Base-by-base conservation (phyloP, 2,329 filamentous ascomycete species). In the Fusarium haematococcum region DNA sequence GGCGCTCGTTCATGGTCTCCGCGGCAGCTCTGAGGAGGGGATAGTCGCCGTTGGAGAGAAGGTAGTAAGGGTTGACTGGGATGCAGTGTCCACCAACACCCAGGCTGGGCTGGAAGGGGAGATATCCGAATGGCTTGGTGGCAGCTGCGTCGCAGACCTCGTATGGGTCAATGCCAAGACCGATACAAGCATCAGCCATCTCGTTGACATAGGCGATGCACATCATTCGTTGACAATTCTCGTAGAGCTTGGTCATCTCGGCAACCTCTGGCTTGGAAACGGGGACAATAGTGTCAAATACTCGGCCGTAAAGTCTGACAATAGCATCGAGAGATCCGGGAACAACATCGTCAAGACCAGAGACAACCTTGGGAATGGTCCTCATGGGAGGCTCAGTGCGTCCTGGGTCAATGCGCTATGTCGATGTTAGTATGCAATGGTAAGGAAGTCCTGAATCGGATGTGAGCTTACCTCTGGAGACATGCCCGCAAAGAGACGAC, bases 81-180 rank as follows among this genome's bases (percentile, higher is more conserved):
- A 89, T 89, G 69, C 88, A 89, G 77, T 89, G 87, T 0, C 88
- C 87, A 4, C 88, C 88, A 6, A 89, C 87, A 2, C 88, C 88
- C 1, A 87, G 76, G 1, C 84, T 82, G 0, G 88, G 87, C 2
- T 76, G 76, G 75, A 84, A 86, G 0, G 87, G 83, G 70, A 86
- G 82, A 68, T 87, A 89, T 2, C 88, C 88, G 67, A 88, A 89
- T 0, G 86, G 86, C 75, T 88, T 89, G 7, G 85, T 86, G 1
- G 83, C 75, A 6, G 88, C 87, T 0, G 87, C 87, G 0, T 72
- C 68, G 57, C 82, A 84, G 2, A 89, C 87, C 73, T 89, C 88
- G 45, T 83, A 87, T 0, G 86, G 83, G 50, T 89, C 83, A 45
- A 89, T 87, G 20, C 78, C 83, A 30, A 85, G 82, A 0, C 78